Evolutionary conservation across 768 basidiomycete genomes (phyloP), one percentile per base, ranked within the genome.

Genomic region (Phaffia tasmanica): DNA sequence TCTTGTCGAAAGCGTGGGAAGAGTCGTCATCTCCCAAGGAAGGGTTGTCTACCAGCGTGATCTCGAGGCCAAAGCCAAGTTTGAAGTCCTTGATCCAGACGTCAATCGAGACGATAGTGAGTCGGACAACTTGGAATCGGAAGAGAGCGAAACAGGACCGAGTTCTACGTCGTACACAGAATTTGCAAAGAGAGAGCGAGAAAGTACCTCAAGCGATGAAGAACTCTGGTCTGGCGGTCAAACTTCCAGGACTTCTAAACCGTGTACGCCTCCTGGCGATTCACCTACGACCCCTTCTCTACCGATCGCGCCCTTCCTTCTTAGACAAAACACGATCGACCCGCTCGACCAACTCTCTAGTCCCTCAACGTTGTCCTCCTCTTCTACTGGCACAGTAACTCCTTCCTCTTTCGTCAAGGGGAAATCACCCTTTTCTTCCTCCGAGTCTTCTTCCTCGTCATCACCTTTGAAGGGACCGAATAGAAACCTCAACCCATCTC

Each of bases 1-100:
- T 25, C 78, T 97, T 35, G 83, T 85, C 0, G 80, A 83, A n/a
- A 77, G 84, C 3, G 83, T 86, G 75, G 92, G 93, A 5, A 78
- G 86, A 68, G 86, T 94, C 59, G 88, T 89, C 1, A 78, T 98
- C 59, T 90, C 90, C 70, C 94, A 98, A 77, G 93, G 93, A 1
- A 35, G 63, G 51, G 51, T 64, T 47, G 63, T 55, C 42, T 23
- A 56, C 25, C 54, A 57, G 19, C 46, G 75, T 56, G 67, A 71
- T 48, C 71, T 67, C 42, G 73, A 72, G 35, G 67, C 69, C 2
- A 54, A 72, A 64, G 68, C 65, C 2, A 72, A 73, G 62, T 73
- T 75, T 21, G 80, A 81, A 61, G 85, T 86, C 35, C 35, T 42
- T 68, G 85, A 87, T 9, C 74, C 73, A 14, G 76, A 73, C 3